Evolutionary conservation across 345 rosid genomes (phyloP), one percentile per base, ranked within the genome.

Genomic region (Camelina laxa): DNA sequence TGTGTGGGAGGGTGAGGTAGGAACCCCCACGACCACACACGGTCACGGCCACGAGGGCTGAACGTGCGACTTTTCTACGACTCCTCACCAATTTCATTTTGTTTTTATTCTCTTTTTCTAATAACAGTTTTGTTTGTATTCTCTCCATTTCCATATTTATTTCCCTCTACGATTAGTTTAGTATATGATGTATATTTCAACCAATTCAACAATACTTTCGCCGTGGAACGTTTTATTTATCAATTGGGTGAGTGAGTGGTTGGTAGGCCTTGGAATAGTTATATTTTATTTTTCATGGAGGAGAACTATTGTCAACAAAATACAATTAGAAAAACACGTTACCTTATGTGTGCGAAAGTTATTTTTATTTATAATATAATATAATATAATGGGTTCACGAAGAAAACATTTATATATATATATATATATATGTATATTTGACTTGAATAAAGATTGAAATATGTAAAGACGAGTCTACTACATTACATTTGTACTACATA

Each of bases 291-390:
- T 19, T 36, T 39, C 24, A 21, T 20, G 69, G 42, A 44, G 0
- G 1, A 24, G 36, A 69, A 44, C 4, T 24, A 44, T 69, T 55
- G 75, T 76, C 75, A 76, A 76, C 75, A 62, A 76, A 76, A 76
- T 55, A 62, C 80, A 45, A 61, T 62, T 69, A 62, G 57, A 62
- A 44, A 75, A 62, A 76, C 80, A 76, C 59, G 75, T 45, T 54
- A 42, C 49, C n/a, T 75, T 61, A 60, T 64, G 53, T 60, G 61
- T 74, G 72, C 31, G 3, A 6, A 47, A 5, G n/a, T 5, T 49
- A 49, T 75, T 59, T 38, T 59, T 24, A 24, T 24, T 24, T 24
- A 24, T 3, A 24, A 24, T 24, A 24, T 24, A 22, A 2, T 22
- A n/a, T 22, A 24, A 24, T 24, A 24, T 24, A 24, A 24, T 24